A percentile compares a stretch with the other conserved stretches of the same genome.
These are phyloP conservation scores for Melocanna baccifera DNA, from an alignment of 176 grass and related monocot species.

Conservation along the genomic window DNA sequence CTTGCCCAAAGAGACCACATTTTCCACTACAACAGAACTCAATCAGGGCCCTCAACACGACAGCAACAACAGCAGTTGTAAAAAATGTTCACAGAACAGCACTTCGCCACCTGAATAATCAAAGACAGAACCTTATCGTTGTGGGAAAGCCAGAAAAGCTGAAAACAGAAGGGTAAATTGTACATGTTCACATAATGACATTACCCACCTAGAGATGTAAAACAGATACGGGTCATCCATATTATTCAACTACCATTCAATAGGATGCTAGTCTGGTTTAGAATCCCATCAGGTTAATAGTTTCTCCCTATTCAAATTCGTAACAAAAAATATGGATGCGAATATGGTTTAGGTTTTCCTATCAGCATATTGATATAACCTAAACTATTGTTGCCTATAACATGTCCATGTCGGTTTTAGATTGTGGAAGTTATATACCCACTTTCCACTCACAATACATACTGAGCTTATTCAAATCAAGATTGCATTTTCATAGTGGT, in stretches of 20 bases:
- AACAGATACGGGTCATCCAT: background rate
- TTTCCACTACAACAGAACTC: constrained; percentile 71
- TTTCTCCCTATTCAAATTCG: background rate
- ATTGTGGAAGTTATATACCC: background rate
- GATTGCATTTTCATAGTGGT: background rate
- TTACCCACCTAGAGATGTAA: background rate
- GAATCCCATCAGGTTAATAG: constrained; percentile 2
- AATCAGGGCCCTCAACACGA: constrained; percentile 66
- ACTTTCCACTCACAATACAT: background rate
- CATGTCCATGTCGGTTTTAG: background rate
- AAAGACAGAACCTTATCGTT: background rate
- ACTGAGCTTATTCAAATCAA: background rate
- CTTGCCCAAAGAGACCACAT: constrained; percentile 85
- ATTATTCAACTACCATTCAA: background rate
- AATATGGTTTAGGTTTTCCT: background rate
- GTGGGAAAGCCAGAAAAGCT: background rate
- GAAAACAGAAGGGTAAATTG: background rate
- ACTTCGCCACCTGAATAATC: constrained; percentile 86
- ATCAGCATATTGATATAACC: background rate
- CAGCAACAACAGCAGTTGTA: constrained; percentile 91
- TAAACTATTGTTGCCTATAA: constrained; percentile 2
- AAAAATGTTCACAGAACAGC: constrained; percentile 94
- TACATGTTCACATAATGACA: background rate
- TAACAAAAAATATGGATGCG: background rate
- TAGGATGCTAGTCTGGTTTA: background rate